Evolutionary conservation across 2,329 filamentous ascomycete genomes (phyloP).

Genomic region (Scytalidium sp.): DNA sequence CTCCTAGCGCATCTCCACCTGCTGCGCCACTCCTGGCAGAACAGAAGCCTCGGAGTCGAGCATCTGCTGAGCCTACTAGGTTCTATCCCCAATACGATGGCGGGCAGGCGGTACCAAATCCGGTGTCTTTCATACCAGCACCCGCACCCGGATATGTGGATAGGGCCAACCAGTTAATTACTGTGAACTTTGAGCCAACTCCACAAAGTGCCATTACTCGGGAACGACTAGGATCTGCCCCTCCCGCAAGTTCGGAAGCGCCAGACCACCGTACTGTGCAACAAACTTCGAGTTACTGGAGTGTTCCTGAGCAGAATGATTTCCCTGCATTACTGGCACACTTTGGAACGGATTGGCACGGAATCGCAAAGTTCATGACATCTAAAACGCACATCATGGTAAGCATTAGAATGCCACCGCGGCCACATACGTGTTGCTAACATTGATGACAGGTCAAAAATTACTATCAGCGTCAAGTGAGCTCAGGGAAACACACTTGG

Average conservation of each 20-base stretch:
- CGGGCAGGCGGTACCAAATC: constrained; percentile 6
- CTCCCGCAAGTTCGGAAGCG: constrained; percentile 19
- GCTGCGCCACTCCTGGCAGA: constrained; percentile 20
- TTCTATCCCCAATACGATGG: constrained; percentile 22
- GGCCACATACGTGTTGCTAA: constrained; percentile 27
- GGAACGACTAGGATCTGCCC: constrained; percentile 24
- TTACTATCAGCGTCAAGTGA: constrained; percentile 62
- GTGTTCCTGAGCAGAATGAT: constrained; percentile 75
- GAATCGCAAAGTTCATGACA: constrained; percentile 75
- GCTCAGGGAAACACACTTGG: constrained; percentile 56
- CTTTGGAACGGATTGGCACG: constrained; percentile 76
- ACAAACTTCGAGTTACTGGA: constrained; percentile 82
- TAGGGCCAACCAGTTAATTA: constrained; percentile 12
- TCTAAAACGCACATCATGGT: constrained; percentile 88
- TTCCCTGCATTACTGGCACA: constrained; percentile 70
- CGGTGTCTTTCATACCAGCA: constrained; percentile 1
- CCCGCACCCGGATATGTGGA: constrained; percentile 18
- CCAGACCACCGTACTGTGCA: constrained; percentile 25
- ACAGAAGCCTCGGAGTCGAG: constrained; percentile 14
- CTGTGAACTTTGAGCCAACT: constrained; percentile 18
- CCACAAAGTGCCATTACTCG: constrained; percentile 13
- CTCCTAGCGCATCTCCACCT: constrained; percentile 11
- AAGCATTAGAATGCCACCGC: constrained; percentile 32
- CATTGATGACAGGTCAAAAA: constrained; percentile 58
- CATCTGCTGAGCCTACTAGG: constrained; percentile 10